These are phyloP conservation scores for Rhytidiadelphus loreus DNA, from an alignment of 225 moss, liverwort and hornwort species.

Conservation along the genomic window DNA sequence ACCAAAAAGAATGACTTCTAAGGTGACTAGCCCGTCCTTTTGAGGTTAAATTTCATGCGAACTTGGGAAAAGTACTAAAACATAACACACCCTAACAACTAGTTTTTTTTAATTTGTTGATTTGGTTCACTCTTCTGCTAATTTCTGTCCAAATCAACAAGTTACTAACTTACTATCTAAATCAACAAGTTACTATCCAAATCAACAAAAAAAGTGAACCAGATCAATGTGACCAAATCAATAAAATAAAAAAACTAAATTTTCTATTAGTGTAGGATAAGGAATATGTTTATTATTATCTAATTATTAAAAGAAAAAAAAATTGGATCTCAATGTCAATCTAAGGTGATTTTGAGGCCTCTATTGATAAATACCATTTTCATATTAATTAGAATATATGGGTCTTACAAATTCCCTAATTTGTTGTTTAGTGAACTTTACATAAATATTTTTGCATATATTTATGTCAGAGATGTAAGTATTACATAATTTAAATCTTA, in stretches of 20 bases:
- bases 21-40: accelerated
- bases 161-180: no score
- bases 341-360: background rate
- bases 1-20: background rate
- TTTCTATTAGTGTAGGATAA: no score
- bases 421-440: background rate
- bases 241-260: no score
- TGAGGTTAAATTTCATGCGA: background rate
- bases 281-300: background rate
- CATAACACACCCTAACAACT: background rate
- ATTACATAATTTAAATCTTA: background rate
- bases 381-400: background rate
- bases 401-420: background rate
- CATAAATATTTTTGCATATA: background rate
- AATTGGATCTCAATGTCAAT: background rate
- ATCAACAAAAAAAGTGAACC: no score
- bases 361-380: no score
- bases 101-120: no score
- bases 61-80: background rate
- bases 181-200: no score
- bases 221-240: no score
- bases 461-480: background rate
- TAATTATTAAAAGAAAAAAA: background rate
- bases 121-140: no score
- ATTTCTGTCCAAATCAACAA: no score